Evolutionary conservation across 345 rosid genomes (phyloP), one percentile per base, ranked within the genome.

Genomic region (Iberis pinnata): DNA sequence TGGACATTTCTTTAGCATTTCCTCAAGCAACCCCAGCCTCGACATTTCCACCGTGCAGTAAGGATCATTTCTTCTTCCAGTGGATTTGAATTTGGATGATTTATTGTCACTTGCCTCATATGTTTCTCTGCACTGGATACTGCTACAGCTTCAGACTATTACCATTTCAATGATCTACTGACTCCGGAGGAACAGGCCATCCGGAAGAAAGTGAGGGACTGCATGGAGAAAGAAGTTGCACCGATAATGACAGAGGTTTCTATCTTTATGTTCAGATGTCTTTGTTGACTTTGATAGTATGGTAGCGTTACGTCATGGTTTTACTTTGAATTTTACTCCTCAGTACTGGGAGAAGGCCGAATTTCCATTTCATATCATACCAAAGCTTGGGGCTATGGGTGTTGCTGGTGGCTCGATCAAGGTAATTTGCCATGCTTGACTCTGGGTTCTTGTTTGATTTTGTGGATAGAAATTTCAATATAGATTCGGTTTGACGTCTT

Each of bases 281-380:
- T 15, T n/a, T 55, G 19, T 16, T 20, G 20, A n/a, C 22, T 20
- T 39, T 67, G 36, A 22, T 46, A 0, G 22, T 36, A 13, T 24
- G 22, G 20, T 13, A 55, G 43, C 20, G 10, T 53, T 13, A 41
- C 18, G 1, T 41, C 51, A 15, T 18, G 13, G 18, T 40, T 31
- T 42, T 22, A 7, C 3, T 59, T 46, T 53, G 54, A 8, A 27
- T 64, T 63, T 39, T 47, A 4, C 31, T 58, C 41, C 7, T 26
- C 70, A 92, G 98, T 88, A 85, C 18, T 88, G 98, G 97, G 97
- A 92, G 89, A 92, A 83, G 72, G 98, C 97, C 13, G 89, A 81
- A 58, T 92, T 92, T 68, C 97, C 97, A 14, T 92, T 81, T 74
- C 85, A 92, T 40, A 56, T 81, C 41, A 57, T 88, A 58, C 97